Base-by-base conservation (phyloP, 441 rosid genomes). In the Codiaeum variegatum region DNA sequence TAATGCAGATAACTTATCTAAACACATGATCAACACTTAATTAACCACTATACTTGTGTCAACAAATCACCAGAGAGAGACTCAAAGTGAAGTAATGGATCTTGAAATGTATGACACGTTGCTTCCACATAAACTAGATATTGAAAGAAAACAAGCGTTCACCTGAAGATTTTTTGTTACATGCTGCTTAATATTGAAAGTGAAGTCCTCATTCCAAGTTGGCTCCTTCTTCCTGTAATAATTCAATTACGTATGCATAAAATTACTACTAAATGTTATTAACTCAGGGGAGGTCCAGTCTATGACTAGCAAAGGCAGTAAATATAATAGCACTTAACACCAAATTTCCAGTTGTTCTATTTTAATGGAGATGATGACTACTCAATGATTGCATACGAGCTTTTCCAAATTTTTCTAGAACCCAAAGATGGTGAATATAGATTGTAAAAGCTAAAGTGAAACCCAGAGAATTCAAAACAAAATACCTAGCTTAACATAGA, bases 181-280 rank as follows among this genome's bases (percentile, higher is more conserved):
- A 19, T 89, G 83, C 70, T 74, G 85, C 83, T 88, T 94, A 65
- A 90, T 79, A 77, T 92, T 82, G 46, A 94, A 77, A 79, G 84
- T 82, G 80, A 88, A 86, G 34, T 92, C 91, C 82, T 90, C 91
- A 72, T 92, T 90, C 99, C 99, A 94, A 29, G 89, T 88, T 56
- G 97, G 99, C 79, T 90, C 85, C 75, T 75, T 92, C 62, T 84
- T 88, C 86, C 99, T 94, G 85, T n/a, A 69, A 79, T 69, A 71
- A 79, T 75, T 63, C 67, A 71, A 56, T 51, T 52, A 61, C 28
- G 75, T 13, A 28, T 56, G 32, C 24, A 63, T 23, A 55, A 6
- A 77, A 18, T 49, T 29, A 23, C 32, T 29, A 34, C 28, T 54
- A 38, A 11, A 44, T 49, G 34, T 42, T 21, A 38, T 38, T 54